These are phyloP conservation scores for Aspergillus egyptiacus DNA, from an alignment of 495 filamentous ascomycete species.

Conservation along the genomic window DNA sequence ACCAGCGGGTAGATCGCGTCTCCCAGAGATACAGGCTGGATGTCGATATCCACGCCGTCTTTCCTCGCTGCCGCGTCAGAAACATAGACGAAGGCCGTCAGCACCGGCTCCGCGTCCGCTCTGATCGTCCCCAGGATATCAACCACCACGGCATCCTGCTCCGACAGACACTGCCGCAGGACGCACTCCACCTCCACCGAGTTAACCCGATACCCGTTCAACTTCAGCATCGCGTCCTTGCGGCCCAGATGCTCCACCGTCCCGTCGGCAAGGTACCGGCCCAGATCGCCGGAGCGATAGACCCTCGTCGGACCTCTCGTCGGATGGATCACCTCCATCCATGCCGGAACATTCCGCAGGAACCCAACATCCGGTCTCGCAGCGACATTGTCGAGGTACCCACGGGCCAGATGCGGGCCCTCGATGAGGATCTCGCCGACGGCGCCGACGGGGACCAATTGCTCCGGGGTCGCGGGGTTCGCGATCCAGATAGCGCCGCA, in stretches of 20 bases:
- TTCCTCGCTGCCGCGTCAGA: neutral
- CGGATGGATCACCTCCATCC: conserved; percentile 15
- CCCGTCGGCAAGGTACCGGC: conserved; percentile 62
- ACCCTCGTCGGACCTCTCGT: conserved; percentile 10
- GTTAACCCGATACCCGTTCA: conserved; percentile 72
- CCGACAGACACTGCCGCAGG: conserved; percentile 9
- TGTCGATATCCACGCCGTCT: neutral
- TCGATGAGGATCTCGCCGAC: conserved; percentile 57
- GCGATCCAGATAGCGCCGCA: neutral
- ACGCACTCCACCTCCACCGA: conserved; percentile 59
- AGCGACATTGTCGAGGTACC: conserved; percentile 42
- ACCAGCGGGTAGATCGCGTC: conserved; percentile 1
- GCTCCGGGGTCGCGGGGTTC: conserved; percentile 39
- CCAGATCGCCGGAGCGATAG: conserved; percentile 78
- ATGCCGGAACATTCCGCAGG: conserved; percentile 8
- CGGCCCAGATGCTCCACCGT: conserved; percentile 70
- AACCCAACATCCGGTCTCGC: conserved; percentile 11
- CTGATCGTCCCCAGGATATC: conserved; percentile 21
- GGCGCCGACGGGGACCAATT: conserved; percentile 45
- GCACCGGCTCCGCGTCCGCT: conserved; percentile 17
- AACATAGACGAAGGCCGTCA: conserved; percentile 22
- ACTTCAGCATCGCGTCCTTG: conserved; percentile 74
- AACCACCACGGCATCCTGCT: conserved; percentile 18
- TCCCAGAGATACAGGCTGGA: neutral
- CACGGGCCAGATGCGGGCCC: conserved; percentile 47